Base-by-base conservation (phyloP, 2,329 filamentous ascomycete species). In the Mycosphaerella sp. region DNA sequence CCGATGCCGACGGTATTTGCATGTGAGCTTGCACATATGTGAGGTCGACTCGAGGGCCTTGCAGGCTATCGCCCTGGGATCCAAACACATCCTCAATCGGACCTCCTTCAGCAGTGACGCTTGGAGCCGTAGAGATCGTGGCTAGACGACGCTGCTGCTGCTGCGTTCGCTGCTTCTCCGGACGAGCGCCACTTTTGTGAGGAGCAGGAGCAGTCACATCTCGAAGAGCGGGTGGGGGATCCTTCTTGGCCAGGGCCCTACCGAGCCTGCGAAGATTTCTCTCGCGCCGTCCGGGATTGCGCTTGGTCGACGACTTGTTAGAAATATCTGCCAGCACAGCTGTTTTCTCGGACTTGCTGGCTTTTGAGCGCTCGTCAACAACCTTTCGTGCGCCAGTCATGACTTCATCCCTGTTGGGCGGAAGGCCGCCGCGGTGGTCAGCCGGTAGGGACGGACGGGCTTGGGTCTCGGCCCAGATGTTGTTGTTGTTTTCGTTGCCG, bases 381-480 rank as follows among this genome's bases (percentile, higher is more conserved):
- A 27, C 43, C 35, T 52, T 32, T 10, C 52, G 52, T 21, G 44
- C 52, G 7, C 41, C 35, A 12, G 35, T 37, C 28, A 52, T 34
- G 14, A 52, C 30, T 4, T 55, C 34, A 32, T 49, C 16, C 36
- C 50, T 44, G 27, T 16, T 14, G 17, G 34, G 39, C n/a, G 14
- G 17, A 16, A 9, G 7, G 30, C 10, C 30, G 21, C 6, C n/a
- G 18, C 2, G 9, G 18, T 17, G 27, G 14, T 32, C 37, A 0
- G 16, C 17, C 25, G 36, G 18, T 18, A 12, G 12, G 1, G 13
- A 14, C 9, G 10, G 27, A 18, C 32, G 35, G 4, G 14, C n/a
- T 14, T n/a, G 27, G 8, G 32, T 21, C 30, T 21, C 3, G 42
- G 42, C 6, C 42, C n/a, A 13, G 2, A 4, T 14, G 14, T 46